Conservation (phyloP, 1,139 yeast genomes). For the Pichia sp. region DNA sequence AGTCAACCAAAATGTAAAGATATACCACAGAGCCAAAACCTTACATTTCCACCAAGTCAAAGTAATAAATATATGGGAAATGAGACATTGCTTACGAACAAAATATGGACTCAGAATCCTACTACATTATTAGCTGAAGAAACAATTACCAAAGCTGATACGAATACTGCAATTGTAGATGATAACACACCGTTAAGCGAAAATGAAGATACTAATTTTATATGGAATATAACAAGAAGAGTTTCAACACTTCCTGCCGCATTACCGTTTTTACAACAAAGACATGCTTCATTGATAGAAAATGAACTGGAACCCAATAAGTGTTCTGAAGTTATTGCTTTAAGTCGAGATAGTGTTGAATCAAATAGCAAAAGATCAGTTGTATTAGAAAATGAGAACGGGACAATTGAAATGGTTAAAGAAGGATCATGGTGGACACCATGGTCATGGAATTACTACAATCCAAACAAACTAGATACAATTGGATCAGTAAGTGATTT, state of each 20-base stretch:
- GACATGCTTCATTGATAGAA: not conserved
- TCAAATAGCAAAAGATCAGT: not conserved
- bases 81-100: not conserved
- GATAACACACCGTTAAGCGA: not conserved
- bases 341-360: not conserved
- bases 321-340: slow-evolving; percentile 4
- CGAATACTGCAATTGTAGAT: not conserved
- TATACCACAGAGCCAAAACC: not conserved
- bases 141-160: not conserved
- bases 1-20: not conserved
- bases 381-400: not conserved
- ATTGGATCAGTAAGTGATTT: slow-evolving; percentile 6
- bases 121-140: not conserved
- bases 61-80: not conserved
- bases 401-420: not conserved
- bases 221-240: slow-evolving; percentile 12
- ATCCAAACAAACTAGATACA: not conserved
- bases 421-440: slow-evolving; percentile 14
- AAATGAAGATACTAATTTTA: not conserved
- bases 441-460: slow-evolving; percentile 15
- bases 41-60: not conserved
- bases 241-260: slow-evolving; percentile 2
- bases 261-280: not conserved
- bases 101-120: not conserved
- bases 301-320: slow-evolving; percentile 3